Evolutionary conservation across 257 asterid genomes (phyloP).

Genomic region (Solanum ossicruentum): DNA sequence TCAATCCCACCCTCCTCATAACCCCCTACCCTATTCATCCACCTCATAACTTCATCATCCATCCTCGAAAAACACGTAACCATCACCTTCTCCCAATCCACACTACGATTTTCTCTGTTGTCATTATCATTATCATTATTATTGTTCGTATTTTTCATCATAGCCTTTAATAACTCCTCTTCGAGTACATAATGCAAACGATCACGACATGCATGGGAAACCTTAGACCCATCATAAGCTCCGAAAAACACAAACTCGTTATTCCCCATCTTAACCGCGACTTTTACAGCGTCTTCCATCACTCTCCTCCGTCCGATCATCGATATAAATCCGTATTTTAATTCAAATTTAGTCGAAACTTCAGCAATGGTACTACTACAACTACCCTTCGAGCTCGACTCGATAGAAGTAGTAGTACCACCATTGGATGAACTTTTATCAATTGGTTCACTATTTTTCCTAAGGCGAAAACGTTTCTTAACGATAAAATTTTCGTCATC

Average conservation of each 20-base stretch:
- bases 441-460: background rate
- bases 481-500: rapidly evolving
- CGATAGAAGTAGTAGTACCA: background rate
- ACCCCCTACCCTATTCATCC: background rate
- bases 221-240: conserved; percentile 32
- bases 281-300: conserved; percentile 44
- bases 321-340: conserved; percentile 26
- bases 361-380: background rate
- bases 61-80: conserved; percentile 17
- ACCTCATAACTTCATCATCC: conserved; percentile 24
- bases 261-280: conserved; percentile 1
- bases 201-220: conserved; percentile 31
- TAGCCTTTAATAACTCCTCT: conserved; percentile 6
- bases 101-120: too few species aligned
- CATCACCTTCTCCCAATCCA: conserved; percentile 38
- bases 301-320: conserved; percentile 48
- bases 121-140: background rate
- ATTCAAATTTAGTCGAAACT: background rate
- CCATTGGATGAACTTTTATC: background rate
- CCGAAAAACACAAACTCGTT: conserved; percentile 37
- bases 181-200: conserved; percentile 27
- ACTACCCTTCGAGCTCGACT: background rate
- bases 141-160: background rate
- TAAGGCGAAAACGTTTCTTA: background rate
- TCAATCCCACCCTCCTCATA: background rate